Conservation (phyloP, 495 filamentous ascomycete genomes). For the Glarea lozoyensis region DNA sequence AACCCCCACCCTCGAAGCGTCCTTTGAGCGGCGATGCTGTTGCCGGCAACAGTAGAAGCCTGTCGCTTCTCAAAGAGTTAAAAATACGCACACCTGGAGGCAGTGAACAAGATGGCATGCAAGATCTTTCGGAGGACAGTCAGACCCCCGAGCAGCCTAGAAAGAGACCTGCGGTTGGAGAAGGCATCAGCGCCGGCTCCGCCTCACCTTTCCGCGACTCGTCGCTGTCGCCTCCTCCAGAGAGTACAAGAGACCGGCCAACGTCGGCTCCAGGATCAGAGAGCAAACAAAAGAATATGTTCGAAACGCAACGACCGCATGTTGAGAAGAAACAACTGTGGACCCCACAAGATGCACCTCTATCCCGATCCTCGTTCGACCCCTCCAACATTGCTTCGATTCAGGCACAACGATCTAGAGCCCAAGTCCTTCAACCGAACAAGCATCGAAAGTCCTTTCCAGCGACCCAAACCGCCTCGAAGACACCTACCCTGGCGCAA, state of each 20-base stretch:
- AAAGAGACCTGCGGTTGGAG: background rate
- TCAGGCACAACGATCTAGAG: conserved; percentile 2
- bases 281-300: background rate
- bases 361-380: background rate
- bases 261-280: conserved; percentile 1
- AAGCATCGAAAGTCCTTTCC: background rate
- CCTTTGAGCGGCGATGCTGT: background rate
- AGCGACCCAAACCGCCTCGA: background rate
- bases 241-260: background rate
- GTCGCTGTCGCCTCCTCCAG: background rate
- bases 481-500: background rate
- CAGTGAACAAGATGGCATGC: background rate
- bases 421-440: background rate
- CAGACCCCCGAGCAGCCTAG: conserved; percentile 1
- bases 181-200: conserved; percentile 1
- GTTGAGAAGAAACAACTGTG: conserved; percentile 1
- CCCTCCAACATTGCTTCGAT: conserved; percentile 1
- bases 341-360: background rate
- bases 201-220: conserved; percentile 3
- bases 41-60: background rate
- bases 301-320: background rate
- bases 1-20: conserved; percentile 1
- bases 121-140: conserved; percentile 1
- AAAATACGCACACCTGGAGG: background rate
- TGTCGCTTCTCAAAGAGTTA: background rate